Evolutionary conservation across 2,329 filamentous ascomycete species (phyloP).

Genomic region (Xylariaceae sp.): DNA sequence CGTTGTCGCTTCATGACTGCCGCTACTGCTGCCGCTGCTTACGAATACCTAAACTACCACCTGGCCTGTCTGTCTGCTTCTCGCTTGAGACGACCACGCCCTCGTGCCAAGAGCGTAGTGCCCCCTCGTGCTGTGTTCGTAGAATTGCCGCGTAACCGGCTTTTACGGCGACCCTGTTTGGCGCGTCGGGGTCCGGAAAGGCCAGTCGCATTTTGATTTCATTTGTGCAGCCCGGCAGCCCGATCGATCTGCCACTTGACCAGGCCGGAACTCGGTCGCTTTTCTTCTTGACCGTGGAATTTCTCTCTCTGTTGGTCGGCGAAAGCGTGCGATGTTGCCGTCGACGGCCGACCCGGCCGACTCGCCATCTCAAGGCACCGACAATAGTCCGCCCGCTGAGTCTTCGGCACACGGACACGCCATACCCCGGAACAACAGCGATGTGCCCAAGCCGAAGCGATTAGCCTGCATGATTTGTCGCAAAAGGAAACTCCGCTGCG

Average conservation of each 20-base stretch:
- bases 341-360: slow-evolving; percentile 21
- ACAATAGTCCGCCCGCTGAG: slow-evolving; percentile 36
- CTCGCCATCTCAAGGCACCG: slow-evolving; percentile 37
- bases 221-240: background rate
- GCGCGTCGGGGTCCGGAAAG: slow-evolving; percentile 3
- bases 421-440: slow-evolving; percentile 46
- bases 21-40: background rate
- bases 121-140: background rate
- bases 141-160: slow-evolving; percentile 1
- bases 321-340: slow-evolving; percentile 21
- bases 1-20: background rate
- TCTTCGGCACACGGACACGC: slow-evolving; percentile 31
- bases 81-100: background rate
- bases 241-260: background rate
- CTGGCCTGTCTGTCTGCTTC: background rate
- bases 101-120: slow-evolving; percentile 5
- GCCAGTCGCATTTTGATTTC: background rate
- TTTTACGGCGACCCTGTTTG: background rate
- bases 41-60: background rate
- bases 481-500: slow-evolving; percentile 86
- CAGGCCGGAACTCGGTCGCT: background rate
- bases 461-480: slow-evolving; percentile 93
- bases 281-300: background rate
- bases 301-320: background rate
- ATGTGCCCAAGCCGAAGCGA: slow-evolving; percentile 75